Base-by-base conservation (phyloP, 331 rosid species). In the Rosa hybrid region DNA sequence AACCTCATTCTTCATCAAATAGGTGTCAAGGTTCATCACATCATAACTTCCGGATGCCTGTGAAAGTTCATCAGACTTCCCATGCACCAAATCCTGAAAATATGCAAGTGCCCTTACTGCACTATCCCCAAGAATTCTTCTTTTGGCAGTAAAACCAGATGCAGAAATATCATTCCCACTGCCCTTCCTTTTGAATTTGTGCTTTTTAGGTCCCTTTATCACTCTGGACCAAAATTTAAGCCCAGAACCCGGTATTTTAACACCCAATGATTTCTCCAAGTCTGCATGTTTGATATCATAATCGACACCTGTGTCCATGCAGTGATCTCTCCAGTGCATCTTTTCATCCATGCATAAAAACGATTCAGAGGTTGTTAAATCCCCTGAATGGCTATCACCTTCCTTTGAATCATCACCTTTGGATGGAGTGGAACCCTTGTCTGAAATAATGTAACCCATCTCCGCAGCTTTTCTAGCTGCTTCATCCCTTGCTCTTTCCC, bases 211-310 rank as follows among this genome's bases (percentile, higher is more conserved):
- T 83, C 90, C 86, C 83, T 86, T 83, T 68, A 86, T 83, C 83
- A 83, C 82, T 84, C 82, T 89, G 34, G 96, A 86, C 93, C 88
- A 90, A 83, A 90, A 89, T 74, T 86, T 86, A 75, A 87, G 90
- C 82, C 89, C 90, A 17, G 84, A 79, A 84, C 89, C 91, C 21
- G 94, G 97, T 77, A 83, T 88, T 80, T 91, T 88, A 39, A 75
- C 87, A 78, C 89, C 92, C 85, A 95, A 93, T 25, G 97, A 80
- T 82, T 90, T 91, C 86, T 95, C 99, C 86, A 94, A 81, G 86
- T 83, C 91, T 2, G 93, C 97, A 87, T 93, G 99, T 77, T 90
- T 93, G 81, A 64, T 86, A 68, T 93, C 87, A 79, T 91, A 95
- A 78, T 93, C 99, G 67, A 87, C 85, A 53, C 92, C 97, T 8